These are phyloP conservation scores for Bruguiera sexangula DNA, from an alignment of 345 rosid genomes.

Conservation along the genomic window DNA sequence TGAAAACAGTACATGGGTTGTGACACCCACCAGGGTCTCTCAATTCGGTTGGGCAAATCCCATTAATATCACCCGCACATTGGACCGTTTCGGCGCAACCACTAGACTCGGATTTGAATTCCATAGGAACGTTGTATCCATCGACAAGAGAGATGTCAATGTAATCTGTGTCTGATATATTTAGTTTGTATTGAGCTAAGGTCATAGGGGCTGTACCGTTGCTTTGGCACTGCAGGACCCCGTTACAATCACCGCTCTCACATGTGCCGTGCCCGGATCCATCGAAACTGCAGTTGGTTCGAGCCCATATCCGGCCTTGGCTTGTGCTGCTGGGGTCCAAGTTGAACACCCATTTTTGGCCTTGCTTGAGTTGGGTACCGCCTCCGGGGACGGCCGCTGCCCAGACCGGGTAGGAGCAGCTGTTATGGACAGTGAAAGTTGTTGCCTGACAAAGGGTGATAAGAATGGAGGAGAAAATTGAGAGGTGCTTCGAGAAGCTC, in stretches of 20 bases:
- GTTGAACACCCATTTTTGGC: slow-evolving; percentile 6
- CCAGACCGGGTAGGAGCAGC: slow-evolving; percentile 16
- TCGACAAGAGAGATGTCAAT: not conserved
- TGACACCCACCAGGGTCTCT: not conserved
- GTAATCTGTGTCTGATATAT: not conserved
- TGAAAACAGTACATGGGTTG: not conserved
- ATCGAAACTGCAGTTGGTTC: not conserved
- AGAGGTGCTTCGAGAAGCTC: not conserved
- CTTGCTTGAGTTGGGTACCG: not conserved
- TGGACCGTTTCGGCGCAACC: not conserved
- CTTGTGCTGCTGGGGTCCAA: not conserved
- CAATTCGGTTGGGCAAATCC: not conserved
- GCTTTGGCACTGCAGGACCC: not conserved
- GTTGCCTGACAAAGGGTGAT: slow-evolving; percentile 2
- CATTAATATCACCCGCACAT: not conserved
- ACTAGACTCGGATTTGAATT: not conserved
- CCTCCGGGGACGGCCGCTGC: slow-evolving; percentile 12
- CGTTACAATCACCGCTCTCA: not conserved
- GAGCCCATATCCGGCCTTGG: not conserved
- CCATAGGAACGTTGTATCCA: not conserved
- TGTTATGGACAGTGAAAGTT: not conserved
- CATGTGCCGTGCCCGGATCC: not conserved
- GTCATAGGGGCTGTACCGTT: not conserved
- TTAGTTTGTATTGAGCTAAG: not conserved
- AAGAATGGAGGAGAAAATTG: slow-evolving; percentile 8